A percentile compares a stretch with the other conserved stretches of the same genome.
Conservation (phyloP, 495 filamentous ascomycete genomes). For the Aspergillus cavernicola region DNA sequence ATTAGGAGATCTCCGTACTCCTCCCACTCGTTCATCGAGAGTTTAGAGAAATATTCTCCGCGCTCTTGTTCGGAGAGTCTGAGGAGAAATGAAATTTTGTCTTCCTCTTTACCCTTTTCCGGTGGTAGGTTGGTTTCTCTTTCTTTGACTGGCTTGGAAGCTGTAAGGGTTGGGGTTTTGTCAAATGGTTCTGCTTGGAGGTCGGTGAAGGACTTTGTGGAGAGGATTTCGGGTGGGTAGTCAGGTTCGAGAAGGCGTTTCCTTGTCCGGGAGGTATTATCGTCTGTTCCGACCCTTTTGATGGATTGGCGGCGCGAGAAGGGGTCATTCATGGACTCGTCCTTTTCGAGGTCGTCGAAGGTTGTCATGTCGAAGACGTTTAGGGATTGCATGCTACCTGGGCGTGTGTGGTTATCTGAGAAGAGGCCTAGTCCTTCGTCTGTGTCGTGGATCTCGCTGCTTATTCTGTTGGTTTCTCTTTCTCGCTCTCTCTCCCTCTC, state of each 20-base stretch:
- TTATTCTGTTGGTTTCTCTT: conserved; percentile 7
- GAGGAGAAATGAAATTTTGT: conserved; percentile 30
- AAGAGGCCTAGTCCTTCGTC: conserved; percentile 28
- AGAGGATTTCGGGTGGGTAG: conserved; percentile 40
- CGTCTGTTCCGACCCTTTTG: conserved; percentile 14
- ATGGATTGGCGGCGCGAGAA: conserved; percentile 27
- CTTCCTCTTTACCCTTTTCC: conserved; percentile 12
- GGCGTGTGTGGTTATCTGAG: conserved; percentile 17
- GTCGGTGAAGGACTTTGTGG: conserved; percentile 39
- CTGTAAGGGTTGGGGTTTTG: conserved; percentile 26
- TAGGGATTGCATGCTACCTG: conserved; percentile 27
- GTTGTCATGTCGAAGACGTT: conserved; percentile 37
- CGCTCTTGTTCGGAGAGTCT: conserved; percentile 43
- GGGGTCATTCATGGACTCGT: conserved; percentile 32
- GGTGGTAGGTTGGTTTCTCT: conserved; percentile 6
- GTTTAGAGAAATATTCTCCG: conserved; percentile 56
- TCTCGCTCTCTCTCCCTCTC: background rate
- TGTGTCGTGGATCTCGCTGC: conserved; percentile 18
- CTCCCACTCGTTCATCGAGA: conserved; percentile 75
- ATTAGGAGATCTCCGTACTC: conserved; percentile 77
- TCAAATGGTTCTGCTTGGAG: conserved; percentile 47
- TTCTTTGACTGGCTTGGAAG: background rate
- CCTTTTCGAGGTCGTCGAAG: conserved; percentile 31
- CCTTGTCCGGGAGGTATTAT: conserved; percentile 14
- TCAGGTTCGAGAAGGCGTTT: conserved; percentile 39